phyloP scores from a whole-genome alignment of 352 stramenopile genomes.

The Stramenopiles sp. region DNA sequence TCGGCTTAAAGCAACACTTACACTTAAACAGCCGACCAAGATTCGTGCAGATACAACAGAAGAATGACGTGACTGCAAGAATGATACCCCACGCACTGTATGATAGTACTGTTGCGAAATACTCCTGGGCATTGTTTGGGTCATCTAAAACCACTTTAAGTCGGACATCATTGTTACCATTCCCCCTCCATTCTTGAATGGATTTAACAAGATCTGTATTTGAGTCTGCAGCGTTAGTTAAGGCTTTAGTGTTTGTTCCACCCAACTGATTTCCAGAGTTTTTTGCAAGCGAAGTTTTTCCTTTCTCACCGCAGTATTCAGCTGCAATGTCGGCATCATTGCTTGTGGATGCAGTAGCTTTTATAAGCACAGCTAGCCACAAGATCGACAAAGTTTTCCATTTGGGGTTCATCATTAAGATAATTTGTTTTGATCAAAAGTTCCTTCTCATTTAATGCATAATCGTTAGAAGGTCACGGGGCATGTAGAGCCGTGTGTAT shows the following conservation, averaged over 20 bases:
- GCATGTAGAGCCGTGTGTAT: too few species aligned
- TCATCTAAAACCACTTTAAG: neutral
- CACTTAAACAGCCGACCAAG: neutral
- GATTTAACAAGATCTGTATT: neutral
- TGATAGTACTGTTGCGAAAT: neutral
- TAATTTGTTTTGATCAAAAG: too few species aligned
- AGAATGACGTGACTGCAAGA: neutral
- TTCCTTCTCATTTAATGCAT: too few species aligned
- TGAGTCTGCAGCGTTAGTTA: neutral
- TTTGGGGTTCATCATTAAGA: too few species aligned
- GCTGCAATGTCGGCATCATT: too few species aligned
- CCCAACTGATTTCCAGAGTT: neutral
- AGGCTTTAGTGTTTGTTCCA: neutral
- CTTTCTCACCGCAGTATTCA: too few species aligned
- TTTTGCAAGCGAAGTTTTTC: neutral
- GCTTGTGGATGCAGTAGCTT: too few species aligned
- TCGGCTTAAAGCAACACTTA: neutral
- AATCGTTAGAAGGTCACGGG: too few species aligned
- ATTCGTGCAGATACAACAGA: neutral
- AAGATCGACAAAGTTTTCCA: too few species aligned
- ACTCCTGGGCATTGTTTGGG: neutral
- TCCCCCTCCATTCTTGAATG: neutral
- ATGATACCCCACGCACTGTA: neutral
- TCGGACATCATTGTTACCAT: neutral
- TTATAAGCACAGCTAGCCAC: too few species aligned